Evolutionary conservation across 352 stramenopile species (phyloP).

Genomic region (Globisporangium lucens): DNA sequence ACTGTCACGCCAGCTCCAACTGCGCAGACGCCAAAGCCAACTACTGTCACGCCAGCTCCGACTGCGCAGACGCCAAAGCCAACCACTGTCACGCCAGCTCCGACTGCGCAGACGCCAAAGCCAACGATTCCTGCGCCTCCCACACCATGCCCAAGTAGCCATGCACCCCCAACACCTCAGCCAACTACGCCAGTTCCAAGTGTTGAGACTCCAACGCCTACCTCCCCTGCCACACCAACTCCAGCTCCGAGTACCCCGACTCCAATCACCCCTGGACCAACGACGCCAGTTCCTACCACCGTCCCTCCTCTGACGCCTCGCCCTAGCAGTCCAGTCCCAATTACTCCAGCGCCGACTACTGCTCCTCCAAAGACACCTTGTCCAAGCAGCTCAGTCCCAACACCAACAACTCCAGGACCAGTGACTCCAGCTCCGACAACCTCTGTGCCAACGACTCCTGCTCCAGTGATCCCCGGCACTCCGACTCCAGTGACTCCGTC

Average conservation of each 20-base stretch:
- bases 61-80: background rate
- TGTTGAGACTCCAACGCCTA: background rate
- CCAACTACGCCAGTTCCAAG: background rate
- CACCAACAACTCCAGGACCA: background rate
- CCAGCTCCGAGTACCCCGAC: background rate
- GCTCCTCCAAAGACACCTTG: background rate
- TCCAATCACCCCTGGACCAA: background rate
- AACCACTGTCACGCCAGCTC: background rate
- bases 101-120: background rate
- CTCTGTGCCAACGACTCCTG: no score
- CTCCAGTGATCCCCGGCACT: no score
- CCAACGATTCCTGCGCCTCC: no score
- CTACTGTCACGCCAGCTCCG: background rate
- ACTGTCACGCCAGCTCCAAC: background rate
- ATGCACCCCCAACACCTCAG: background rate
- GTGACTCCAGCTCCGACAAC: background rate
- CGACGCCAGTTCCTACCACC: no score
- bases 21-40: background rate
- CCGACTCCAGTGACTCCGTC: no score
- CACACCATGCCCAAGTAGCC: no score
- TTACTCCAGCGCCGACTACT: background rate
- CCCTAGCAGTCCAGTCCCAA: background rate
- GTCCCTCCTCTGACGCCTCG: background rate
- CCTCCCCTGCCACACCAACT: background rate
- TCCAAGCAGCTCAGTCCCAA: background rate